Conservation (phyloP, 2,329 filamentous ascomycete genomes). For the Scedosporium apiospermum region DNA sequence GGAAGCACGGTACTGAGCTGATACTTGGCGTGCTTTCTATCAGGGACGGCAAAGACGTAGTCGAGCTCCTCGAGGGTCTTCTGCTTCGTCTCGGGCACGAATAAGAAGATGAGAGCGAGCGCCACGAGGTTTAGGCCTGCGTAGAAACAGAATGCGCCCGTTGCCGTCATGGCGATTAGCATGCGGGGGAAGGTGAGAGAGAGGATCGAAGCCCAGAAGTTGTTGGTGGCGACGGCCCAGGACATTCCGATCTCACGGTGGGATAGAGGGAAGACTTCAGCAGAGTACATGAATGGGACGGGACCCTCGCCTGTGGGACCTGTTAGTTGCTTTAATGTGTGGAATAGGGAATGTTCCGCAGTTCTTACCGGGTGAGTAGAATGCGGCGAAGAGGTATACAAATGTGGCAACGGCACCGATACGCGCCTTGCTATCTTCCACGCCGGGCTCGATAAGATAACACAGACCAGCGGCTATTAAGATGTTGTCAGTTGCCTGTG, state of each 20-base stretch:
- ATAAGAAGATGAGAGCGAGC: slow-evolving; percentile 46
- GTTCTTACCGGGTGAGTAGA: slow-evolving; percentile 48
- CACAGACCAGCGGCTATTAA: slow-evolving; percentile 25
- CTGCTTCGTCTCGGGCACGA: slow-evolving; percentile 51
- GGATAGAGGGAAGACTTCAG: slow-evolving; percentile 55
- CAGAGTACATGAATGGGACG: slow-evolving; percentile 52
- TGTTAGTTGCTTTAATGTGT: neutral
- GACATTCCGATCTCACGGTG: slow-evolving; percentile 57
- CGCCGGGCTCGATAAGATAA: slow-evolving; percentile 21
- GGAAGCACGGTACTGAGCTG: slow-evolving; percentile 27
- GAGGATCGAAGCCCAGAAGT: slow-evolving; percentile 42
- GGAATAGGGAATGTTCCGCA: neutral
- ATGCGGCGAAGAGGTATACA: slow-evolving; percentile 55
- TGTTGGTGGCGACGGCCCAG: slow-evolving; percentile 51
- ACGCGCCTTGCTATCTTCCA: slow-evolving; percentile 28
- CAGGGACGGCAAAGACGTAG: slow-evolving; percentile 34
- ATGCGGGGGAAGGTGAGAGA: slow-evolving; percentile 42
- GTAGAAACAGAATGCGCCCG: slow-evolving; percentile 38
- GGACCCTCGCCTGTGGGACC: slow-evolving; percentile 38
- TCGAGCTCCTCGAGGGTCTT: slow-evolving; percentile 41
- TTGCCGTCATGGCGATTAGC: slow-evolving; percentile 23
- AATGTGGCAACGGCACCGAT: slow-evolving; percentile 50
- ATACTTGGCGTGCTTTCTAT: slow-evolving; percentile 28
- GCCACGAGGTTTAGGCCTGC: slow-evolving; percentile 46
- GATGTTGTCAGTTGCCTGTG: neutral